Conservation (phyloP, 2,329 filamentous ascomycete genomes). For the Penicillium brasilianum region DNA sequence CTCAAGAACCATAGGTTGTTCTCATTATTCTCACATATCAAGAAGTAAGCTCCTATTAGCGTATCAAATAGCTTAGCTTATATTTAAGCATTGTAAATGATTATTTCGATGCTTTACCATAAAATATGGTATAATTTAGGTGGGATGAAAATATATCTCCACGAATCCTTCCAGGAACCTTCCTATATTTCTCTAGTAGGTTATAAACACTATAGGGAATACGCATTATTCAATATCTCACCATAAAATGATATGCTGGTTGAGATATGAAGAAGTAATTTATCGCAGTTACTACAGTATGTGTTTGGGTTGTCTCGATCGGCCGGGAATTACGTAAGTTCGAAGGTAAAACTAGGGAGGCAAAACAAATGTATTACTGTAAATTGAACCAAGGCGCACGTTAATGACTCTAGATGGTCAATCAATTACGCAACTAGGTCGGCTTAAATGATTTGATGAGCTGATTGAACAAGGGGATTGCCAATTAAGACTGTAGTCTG, state of each 20-base stretch:
- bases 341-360: too few relatives aligned
- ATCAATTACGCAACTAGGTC: too few relatives aligned
- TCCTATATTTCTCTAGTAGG: background rate
- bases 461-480: too few relatives aligned
- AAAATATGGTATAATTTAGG: background rate
- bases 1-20: background rate
- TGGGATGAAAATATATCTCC: background rate
- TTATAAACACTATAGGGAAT: background rate
- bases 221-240: background rate
- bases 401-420: too few relatives aligned
- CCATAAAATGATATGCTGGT: background rate
- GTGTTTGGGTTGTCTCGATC: too few relatives aligned
- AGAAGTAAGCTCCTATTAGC: background rate
- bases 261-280: background rate
- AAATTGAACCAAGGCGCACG: too few relatives aligned
- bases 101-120: background rate
- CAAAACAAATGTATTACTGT: too few relatives aligned
- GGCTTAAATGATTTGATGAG: too few relatives aligned
- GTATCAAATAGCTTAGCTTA: background rate
- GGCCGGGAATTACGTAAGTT: too few relatives aligned
- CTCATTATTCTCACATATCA: background rate
- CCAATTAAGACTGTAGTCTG: too few relatives aligned
- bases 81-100: background rate
- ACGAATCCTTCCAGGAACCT: background rate
- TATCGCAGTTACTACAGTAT: background rate